Percentiles rank a stretch among this genome's conserved stretches.
These are phyloP conservation scores for Pseudogymnoascus sp. DNA, from an alignment of 2,329 filamentous ascomycete genomes.

Conservation along the genomic window DNA sequence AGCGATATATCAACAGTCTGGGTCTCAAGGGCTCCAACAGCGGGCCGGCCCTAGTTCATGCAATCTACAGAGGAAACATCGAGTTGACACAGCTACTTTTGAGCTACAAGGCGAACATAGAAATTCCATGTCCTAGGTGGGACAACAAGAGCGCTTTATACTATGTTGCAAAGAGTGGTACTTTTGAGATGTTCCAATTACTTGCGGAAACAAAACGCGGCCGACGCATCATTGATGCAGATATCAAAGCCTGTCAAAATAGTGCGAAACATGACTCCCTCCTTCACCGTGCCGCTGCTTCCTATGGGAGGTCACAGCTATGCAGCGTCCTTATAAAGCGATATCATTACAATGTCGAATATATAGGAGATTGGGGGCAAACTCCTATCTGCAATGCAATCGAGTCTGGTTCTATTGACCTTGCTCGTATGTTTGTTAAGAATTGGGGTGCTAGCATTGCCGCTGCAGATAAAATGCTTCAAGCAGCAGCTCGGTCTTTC, in stretches of 20 bases:
- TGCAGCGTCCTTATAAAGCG: not conserved
- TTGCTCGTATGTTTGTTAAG: not conserved
- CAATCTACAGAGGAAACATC: not conserved
- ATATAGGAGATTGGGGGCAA: not conserved
- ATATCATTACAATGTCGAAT: not conserved
- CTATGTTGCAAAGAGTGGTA: not conserved
- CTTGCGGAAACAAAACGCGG: not conserved
- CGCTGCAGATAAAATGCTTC: not conserved
- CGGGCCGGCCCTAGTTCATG: not conserved
- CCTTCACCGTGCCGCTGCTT: not conserved
- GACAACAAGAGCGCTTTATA: not conserved
- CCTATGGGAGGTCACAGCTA: not conserved
- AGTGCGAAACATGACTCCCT: not conserved
- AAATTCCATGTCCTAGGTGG: not conserved
- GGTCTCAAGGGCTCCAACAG: not conserved
- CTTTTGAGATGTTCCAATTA: not conserved
- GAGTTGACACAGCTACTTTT: not conserved
- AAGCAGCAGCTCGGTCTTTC: not conserved
- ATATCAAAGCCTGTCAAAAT: not conserved
- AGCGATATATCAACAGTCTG: not conserved
- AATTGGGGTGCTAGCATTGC: not conserved
- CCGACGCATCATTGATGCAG: not conserved
- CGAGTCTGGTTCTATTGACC: not conserved
- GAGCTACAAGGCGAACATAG: not conserved
- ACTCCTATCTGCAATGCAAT: not conserved